Evolutionary conservation across 2,329 filamentous ascomycete genomes (phyloP), one percentile per base, ranked within the genome.

Genomic region (Aspergillus unguis): DNA sequence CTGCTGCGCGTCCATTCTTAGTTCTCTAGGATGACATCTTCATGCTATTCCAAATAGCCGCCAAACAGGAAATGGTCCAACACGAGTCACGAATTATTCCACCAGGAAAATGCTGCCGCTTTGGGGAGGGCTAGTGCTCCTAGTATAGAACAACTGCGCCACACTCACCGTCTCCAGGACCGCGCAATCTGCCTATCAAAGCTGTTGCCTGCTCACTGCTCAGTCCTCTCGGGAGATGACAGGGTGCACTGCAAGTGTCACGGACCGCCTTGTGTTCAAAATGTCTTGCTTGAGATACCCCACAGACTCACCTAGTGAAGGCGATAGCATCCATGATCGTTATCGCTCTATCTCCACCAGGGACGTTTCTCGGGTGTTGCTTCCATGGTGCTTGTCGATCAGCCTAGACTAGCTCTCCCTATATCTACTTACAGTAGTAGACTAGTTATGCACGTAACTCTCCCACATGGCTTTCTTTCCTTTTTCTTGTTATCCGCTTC

Each of bases 201-300:
- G 23, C 23, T 17, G 37, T 23, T 48, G 32, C 38, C 25, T 42
- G 47, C 48, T 50, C 46, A 46, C 52, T 56, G 50, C 44, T 46
- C 41, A 48, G 47, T 37, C 32, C 38, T 44, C 47, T 58, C 60
- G 58, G 60, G 54, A 63, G 49, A 54, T 56, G 54, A 61, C 61
- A 60, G 59, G 54, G 54, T 58, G 60, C 59, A 61, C 43, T 41
- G 36, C 28, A 49, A 17, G 60, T 60, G 58, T 61, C 61, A 63
- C 60, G 61, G 61, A 63, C 61, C 60, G 56, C 59, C 48, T 56
- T 49, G 49, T 48, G 58, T 57, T 58, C 58, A 59, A 55, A 33
- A 55, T 49, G 48, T 50, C 31, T 42, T 37, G 23, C 11, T 17
- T 40, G 17, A 25, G 17, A 40, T 40, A 40, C 37, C 23, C 37